Evolutionary conservation across 2,329 filamentous ascomycete genomes (phyloP).

Genomic region (Capronia coronata): DNA sequence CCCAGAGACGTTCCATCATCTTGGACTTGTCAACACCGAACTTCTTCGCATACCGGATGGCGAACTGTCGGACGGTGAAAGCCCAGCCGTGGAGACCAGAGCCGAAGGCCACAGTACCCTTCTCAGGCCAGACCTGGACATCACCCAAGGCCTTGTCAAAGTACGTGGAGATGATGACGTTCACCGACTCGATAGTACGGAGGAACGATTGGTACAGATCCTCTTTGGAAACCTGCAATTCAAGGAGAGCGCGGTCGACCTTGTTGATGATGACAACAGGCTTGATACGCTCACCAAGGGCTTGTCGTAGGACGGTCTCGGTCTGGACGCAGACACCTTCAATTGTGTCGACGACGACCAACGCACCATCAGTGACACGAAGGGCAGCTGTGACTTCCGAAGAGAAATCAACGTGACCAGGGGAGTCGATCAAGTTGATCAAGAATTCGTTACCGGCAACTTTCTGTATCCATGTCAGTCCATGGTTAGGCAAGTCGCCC

Average conservation of each 20-base stretch:
- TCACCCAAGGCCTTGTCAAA: conserved; percentile 95
- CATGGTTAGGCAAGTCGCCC: neutral
- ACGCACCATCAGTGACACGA: conserved; percentile 98
- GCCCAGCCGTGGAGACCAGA: conserved; percentile 99
- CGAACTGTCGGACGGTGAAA: conserved; percentile 98
- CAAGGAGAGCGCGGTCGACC: conserved; percentile 98
- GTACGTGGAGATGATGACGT: conserved; percentile 99
- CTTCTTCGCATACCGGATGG: conserved; percentile 95
- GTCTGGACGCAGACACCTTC: conserved; percentile 99
- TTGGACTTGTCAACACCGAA: conserved; percentile 99
- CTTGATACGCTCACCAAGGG: conserved; percentile 99
- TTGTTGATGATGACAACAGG: conserved; percentile 99
- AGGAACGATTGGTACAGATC: conserved; percentile 99
- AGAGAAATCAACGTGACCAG: conserved; percentile 99
- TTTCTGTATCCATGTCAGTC: conserved; percentile 49
- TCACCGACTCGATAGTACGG: conserved; percentile 98
- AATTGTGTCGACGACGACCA: conserved; percentile 98
- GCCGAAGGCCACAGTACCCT: conserved; percentile 96
- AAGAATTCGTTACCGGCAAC: conserved; percentile 93
- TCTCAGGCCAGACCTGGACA: conserved; percentile 96
- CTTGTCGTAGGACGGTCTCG: conserved; percentile 98
- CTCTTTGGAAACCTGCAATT: conserved; percentile 97
- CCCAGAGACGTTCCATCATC: conserved; percentile 99
- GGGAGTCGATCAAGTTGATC: conserved; percentile 99
- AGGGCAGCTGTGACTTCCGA: conserved; percentile 99